phyloP scores from a whole-genome alignment of 805 yeast species.

The Ogataea pini region DNA sequence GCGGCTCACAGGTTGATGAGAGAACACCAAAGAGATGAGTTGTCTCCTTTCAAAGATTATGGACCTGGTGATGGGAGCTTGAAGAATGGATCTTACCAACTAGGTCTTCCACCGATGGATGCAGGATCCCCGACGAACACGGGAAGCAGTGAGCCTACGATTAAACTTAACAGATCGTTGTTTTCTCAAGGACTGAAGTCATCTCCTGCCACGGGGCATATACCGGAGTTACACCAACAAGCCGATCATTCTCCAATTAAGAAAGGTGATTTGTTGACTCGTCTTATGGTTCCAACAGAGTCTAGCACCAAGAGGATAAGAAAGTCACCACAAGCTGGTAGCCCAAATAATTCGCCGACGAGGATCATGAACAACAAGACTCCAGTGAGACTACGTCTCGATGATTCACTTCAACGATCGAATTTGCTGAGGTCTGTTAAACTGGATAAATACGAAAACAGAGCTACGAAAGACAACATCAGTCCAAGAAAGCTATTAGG shows the following conservation, averaged over 20 bases:
- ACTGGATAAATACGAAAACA: constrained; percentile 11
- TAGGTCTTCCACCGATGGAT: constrained; percentile 27
- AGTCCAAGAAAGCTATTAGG: constrained; percentile 11
- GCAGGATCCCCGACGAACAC: constrained; percentile 19
- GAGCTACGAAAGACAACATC: not conserved
- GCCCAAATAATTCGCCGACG: constrained; percentile 9
- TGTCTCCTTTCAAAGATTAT: constrained; percentile 28
- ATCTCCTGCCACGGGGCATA: constrained; percentile 12
- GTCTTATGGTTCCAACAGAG: constrained; percentile 31
- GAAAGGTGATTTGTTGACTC: constrained; percentile 17
- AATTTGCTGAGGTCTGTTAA: constrained; percentile 11
- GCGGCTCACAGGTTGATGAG: not conserved
- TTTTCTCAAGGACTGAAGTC: constrained; percentile 14
- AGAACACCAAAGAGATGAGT: constrained; percentile 11
- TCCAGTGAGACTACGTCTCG: constrained; percentile 7
- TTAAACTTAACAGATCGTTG: constrained; percentile 25
- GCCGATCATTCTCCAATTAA: not conserved
- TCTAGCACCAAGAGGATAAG: constrained; percentile 24
- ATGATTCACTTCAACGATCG: constrained; percentile 11
- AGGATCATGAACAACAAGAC: constrained; percentile 7
- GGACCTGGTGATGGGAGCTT: not conserved
- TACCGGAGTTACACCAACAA: not conserved
- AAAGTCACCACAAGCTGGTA: constrained; percentile 13
- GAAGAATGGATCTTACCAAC: constrained; percentile 15
- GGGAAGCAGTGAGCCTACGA: constrained; percentile 33